phyloP scores from a whole-genome alignment of 1,139 yeast genomes.

The Sugiyamaella grinbergsii region DNA sequence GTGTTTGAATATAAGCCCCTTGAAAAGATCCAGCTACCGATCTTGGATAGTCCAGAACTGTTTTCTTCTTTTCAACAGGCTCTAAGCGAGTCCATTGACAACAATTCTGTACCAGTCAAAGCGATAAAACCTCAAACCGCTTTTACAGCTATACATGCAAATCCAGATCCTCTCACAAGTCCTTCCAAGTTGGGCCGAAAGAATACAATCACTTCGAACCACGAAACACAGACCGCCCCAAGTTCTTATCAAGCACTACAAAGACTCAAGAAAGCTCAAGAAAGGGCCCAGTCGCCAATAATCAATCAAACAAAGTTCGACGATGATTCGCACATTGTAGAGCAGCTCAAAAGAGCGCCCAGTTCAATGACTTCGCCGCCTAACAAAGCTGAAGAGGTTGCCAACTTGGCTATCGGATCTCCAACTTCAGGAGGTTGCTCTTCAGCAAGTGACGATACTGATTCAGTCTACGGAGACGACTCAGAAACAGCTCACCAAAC shows the following conservation, averaged over 20 bases:
- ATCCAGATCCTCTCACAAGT: not conserved
- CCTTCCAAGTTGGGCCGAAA: constrained; percentile 28
- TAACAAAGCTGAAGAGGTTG: constrained; percentile 9
- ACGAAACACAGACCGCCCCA: constrained; percentile 24
- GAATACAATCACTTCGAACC: constrained; percentile 34
- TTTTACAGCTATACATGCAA: not conserved
- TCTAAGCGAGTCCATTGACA: constrained; percentile 8
- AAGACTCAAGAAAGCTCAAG: constrained; percentile 26
- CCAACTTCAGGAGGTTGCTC: constrained; percentile 14
- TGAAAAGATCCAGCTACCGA: constrained; percentile 10
- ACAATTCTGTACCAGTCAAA: not conserved
- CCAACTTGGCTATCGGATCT: constrained; percentile 6
- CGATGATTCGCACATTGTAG: constrained; percentile 28
- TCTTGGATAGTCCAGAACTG: constrained; percentile 19
- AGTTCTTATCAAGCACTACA: constrained; percentile 25
- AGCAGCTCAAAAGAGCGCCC: constrained; percentile 25
- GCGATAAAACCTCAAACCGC: not conserved
- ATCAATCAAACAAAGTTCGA: constrained; percentile 17
- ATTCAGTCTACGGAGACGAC: constrained; percentile 23
- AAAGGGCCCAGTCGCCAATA: constrained; percentile 10
- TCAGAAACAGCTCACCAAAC: constrained; percentile 8
- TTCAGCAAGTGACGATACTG: constrained; percentile 22
- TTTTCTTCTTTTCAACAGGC: constrained; percentile 15
- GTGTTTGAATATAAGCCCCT: constrained; percentile 4
- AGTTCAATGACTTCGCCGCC: constrained; percentile 12